Conservation (phyloP, 2,329 filamentous ascomycete species). For the Anthostomella pinea region DNA sequence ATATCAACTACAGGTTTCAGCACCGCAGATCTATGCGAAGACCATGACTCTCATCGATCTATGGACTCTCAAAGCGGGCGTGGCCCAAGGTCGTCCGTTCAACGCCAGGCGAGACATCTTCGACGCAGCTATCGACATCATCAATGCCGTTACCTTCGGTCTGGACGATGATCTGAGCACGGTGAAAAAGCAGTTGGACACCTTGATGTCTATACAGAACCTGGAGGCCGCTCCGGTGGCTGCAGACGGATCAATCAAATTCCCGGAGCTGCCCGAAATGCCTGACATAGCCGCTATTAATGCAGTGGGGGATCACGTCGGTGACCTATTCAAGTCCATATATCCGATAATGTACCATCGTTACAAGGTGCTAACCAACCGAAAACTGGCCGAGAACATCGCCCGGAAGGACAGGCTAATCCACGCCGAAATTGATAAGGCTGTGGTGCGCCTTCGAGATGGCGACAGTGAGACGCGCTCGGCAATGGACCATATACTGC, state of each 20-base stretch:
- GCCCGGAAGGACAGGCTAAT: constrained; percentile 20
- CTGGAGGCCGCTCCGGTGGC: neutral
- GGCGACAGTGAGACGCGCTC: constrained; percentile 16
- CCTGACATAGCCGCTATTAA: constrained; percentile 17
- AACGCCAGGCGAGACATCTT: constrained; percentile 31
- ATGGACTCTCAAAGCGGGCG: constrained; percentile 32
- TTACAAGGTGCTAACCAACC: constrained; percentile 10
- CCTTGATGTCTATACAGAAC: constrained; percentile 2
- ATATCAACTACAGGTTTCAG: constrained; percentile 28
- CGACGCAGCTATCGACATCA: constrained; percentile 34
- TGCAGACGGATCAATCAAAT: constrained; percentile 10
- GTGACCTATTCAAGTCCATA: constrained; percentile 14
- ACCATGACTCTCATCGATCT: constrained; percentile 31
- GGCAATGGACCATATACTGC: constrained; percentile 33
- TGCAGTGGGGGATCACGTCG: constrained; percentile 11
- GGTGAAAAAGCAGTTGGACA: constrained; percentile 11
- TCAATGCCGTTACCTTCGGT: constrained; percentile 35
- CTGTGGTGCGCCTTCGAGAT: constrained; percentile 14
- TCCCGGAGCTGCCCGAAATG: constrained; percentile 13
- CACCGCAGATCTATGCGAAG: constrained; percentile 34
- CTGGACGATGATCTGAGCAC: constrained; percentile 17
- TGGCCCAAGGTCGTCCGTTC: constrained; percentile 32
- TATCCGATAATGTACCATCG: constrained; percentile 11
- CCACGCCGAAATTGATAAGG: constrained; percentile 19
- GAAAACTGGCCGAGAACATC: constrained; percentile 7